Evolutionary conservation across 2,329 filamentous ascomycete genomes (phyloP).

Genomic region (Sordariomycetes sp.): DNA sequence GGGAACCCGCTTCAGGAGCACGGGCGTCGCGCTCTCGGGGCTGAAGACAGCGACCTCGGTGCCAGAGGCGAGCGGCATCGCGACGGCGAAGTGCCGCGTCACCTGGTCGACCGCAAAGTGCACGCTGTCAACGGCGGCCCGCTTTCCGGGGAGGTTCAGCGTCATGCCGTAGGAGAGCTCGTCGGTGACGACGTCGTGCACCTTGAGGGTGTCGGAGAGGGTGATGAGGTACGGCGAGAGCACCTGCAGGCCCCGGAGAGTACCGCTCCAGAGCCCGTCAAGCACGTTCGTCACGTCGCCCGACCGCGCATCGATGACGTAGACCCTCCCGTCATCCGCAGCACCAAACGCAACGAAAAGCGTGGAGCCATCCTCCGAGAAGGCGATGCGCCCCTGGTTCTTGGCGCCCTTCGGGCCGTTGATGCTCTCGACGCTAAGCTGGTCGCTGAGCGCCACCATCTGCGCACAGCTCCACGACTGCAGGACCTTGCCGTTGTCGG

Average conservation of each 20-base stretch:
- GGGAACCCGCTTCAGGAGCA: constrained; percentile 43
- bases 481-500: constrained; percentile 40
- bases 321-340: constrained; percentile 45
- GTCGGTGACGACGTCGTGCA: constrained; percentile 78
- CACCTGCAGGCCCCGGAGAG: constrained; percentile 55
- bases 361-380: constrained; percentile 74
- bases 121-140: constrained; percentile 29
- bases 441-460: constrained; percentile 32
- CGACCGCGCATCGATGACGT: constrained; percentile 62
- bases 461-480: constrained; percentile 64
- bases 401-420: constrained; percentile 16
- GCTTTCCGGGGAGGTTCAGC: constrained; percentile 28
- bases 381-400: constrained; percentile 53
- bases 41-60: constrained; percentile 56
- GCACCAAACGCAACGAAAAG: constrained; percentile 55
- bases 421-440: constrained; percentile 16
- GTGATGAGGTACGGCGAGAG: constrained; percentile 63
- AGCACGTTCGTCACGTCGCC: constrained; percentile 55
- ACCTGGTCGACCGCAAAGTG: constrained; percentile 60
- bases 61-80: constrained; percentile 30
- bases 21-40: constrained; percentile 41
- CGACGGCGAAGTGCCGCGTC: constrained; percentile 53
- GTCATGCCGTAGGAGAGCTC: constrained; percentile 52
- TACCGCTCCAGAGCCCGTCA: constrained; percentile 51
- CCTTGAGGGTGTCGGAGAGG: constrained; percentile 57